Evolutionary conservation across 208 protist species (phyloP).

Genomic region (Sergeia podlipaevii): DNA sequence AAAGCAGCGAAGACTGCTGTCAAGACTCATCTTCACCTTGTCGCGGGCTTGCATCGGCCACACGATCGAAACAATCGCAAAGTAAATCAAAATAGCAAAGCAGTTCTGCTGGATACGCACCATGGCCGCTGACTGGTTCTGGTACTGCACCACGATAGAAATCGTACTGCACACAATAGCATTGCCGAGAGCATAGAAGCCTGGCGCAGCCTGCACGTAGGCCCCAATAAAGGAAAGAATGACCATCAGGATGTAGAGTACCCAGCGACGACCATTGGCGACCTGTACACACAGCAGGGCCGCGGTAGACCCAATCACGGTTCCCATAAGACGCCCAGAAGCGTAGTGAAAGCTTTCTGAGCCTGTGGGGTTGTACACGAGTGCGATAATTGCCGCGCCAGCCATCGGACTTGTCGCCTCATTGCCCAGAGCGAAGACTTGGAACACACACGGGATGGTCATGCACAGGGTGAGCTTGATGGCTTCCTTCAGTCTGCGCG

Average conservation of each 20-base stretch:
- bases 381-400: constrained; percentile 82
- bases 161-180: constrained; percentile 86
- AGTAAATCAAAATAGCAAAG: constrained; percentile 91
- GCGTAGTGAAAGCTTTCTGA: constrained; percentile 90
- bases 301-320: constrained; percentile 72
- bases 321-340: constrained; percentile 79
- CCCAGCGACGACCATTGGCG: constrained; percentile 39
- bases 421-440: constrained; percentile 80
- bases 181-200: constrained; percentile 85
- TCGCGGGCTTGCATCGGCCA: constrained; percentile 82
- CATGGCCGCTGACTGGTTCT: constrained; percentile 73
- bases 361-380: constrained; percentile 85
- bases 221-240: constrained; percentile 77
- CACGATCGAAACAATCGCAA: constrained; percentile 66
- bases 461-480: constrained; percentile 91
- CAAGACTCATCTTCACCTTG: constrained; percentile 82
- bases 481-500: constrained; percentile 82
- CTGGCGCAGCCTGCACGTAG: constrained; percentile 80
- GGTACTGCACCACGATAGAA: constrained; percentile 85
- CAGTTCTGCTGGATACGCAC: constrained; percentile 89
- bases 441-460: constrained; percentile 79
- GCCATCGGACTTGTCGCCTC: constrained; percentile 72
- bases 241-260: constrained; percentile 74
- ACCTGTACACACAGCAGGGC: constrained; percentile 72
- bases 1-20: constrained; percentile 76